A percentile compares a stretch with the other conserved stretches of the same genome.
Evolutionary conservation across 169 alveolate genomes (phyloP).

Genomic region (Besnoitia besnoiti): DNA sequence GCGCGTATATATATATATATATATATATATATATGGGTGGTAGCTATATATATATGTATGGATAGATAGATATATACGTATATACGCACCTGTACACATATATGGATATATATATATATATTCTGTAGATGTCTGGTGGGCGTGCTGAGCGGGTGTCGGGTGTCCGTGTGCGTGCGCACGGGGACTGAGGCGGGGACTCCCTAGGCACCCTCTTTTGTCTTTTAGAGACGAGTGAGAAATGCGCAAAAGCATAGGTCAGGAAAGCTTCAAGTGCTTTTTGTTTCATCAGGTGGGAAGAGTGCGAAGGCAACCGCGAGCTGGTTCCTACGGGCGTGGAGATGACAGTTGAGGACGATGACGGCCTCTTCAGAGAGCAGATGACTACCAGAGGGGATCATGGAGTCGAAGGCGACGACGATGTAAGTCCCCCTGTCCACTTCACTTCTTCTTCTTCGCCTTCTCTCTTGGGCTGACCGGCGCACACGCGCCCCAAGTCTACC

Average conservation of each 20-base stretch:
- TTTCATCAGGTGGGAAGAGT: constrained; percentile 55
- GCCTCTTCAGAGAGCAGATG: constrained; percentile 40
- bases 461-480: no score
- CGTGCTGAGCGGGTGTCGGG: not conserved
- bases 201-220: no score
- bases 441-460: no score
- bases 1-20: not conserved
- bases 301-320: constrained; percentile 62
- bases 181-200: no score
- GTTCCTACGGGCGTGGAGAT: constrained; percentile 63
- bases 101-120: not conserved
- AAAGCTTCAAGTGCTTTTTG: no score
- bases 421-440: not conserved
- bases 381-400: not conserved
- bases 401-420: constrained; percentile 29
- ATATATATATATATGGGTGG: not conserved
- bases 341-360: constrained; percentile 68
- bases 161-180: no score
- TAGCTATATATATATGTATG: not conserved
- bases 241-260: not conserved
- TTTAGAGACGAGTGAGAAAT: not conserved
- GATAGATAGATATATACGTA: not conserved
- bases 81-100: not conserved
- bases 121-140: not conserved
- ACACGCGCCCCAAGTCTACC: no score